Percentiles rank a stretch among this genome's conserved stretches.
Conservation (phyloP, 2,329 filamentous ascomycete genomes). For the Delphinella strobiligena region DNA sequence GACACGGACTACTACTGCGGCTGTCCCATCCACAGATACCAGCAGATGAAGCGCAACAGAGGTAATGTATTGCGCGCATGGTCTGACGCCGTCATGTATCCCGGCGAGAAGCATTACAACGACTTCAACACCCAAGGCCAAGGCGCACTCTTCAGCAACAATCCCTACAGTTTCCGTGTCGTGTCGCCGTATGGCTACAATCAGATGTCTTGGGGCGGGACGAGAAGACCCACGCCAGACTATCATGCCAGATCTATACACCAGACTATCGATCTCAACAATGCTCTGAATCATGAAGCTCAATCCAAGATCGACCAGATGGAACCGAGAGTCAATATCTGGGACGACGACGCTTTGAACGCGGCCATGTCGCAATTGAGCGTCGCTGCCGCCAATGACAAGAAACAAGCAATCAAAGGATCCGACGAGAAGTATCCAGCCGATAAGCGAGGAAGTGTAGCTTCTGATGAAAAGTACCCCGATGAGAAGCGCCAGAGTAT, state of each 20-base stretch:
- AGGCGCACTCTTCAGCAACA: constrained; percentile 17
- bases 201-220: constrained; percentile 12
- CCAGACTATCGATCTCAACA: constrained; percentile 26
- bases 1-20: constrained; percentile 28
- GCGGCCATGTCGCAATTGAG: constrained; percentile 15
- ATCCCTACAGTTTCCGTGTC: constrained; percentile 24
- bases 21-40: constrained; percentile 31
- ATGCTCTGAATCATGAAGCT: constrained; percentile 24
- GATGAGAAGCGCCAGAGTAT: neutral
- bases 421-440: neutral
- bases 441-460: constrained; percentile 13
- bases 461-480: constrained; percentile 9
- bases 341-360: constrained; percentile 22
- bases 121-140: constrained; percentile 12
- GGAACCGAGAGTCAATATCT: constrained; percentile 28
- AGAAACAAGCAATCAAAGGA: constrained; percentile 11
- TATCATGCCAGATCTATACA: constrained; percentile 24
- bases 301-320: constrained; percentile 21
- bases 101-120: constrained; percentile 24
- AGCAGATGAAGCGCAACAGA: constrained; percentile 24
- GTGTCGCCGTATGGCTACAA: constrained; percentile 24
- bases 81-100: constrained; percentile 36
- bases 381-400: neutral
- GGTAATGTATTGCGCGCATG: constrained; percentile 29
- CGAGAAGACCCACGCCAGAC: constrained; percentile 17